These are phyloP conservation scores for Dactylellina haptotyla DNA, from an alignment of 2,329 filamentous ascomycete species.

Conservation along the genomic window DNA sequence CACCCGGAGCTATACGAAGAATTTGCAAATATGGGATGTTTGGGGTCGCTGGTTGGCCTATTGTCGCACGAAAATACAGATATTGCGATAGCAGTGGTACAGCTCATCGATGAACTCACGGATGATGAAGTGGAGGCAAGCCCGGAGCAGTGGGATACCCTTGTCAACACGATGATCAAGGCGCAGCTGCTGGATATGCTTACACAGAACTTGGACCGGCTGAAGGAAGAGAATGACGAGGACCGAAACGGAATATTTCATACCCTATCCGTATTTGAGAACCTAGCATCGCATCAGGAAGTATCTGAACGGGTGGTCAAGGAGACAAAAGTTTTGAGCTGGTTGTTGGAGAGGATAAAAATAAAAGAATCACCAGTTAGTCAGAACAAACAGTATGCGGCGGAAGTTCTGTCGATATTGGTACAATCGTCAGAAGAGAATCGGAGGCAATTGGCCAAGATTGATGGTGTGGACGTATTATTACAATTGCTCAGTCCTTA, in stretches of 20 bases:
- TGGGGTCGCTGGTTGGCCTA: conserved; percentile 78
- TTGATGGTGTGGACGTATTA: conserved; percentile 79
- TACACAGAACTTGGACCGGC: conserved; percentile 78
- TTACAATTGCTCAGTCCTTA: conserved; percentile 87
- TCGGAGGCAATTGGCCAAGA: conserved; percentile 70
- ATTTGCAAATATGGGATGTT: conserved; percentile 78
- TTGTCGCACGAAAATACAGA: conserved; percentile 96
- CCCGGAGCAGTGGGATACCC: conserved; percentile 79
- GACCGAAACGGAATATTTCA: conserved; percentile 90
- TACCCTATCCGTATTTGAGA: conserved; percentile 78
- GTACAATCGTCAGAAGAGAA: conserved; percentile 78
- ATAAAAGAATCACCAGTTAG: conserved; percentile 73
- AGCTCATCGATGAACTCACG: conserved; percentile 88
- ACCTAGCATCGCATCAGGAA: conserved; percentile 76
- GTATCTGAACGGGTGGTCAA: conserved; percentile 77
- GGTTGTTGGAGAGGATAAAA: conserved; percentile 80
- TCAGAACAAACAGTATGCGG: conserved; percentile 95
- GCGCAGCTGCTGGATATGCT: conserved; percentile 79
- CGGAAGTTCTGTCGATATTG: conserved; percentile 89
- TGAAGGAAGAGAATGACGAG: conserved; percentile 77
- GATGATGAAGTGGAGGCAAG: conserved; percentile 89
- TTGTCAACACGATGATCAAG: conserved; percentile 74
- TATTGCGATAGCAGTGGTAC: conserved; percentile 88
- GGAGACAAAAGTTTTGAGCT: conserved; percentile 75
- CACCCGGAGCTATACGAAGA: conserved; percentile 84